Percentiles rank a stretch among this genome's conserved stretches.
These are phyloP conservation scores for Fusarium sp. DNA, from an alignment of 2,329 filamentous ascomycete species.

Conservation along the genomic window DNA sequence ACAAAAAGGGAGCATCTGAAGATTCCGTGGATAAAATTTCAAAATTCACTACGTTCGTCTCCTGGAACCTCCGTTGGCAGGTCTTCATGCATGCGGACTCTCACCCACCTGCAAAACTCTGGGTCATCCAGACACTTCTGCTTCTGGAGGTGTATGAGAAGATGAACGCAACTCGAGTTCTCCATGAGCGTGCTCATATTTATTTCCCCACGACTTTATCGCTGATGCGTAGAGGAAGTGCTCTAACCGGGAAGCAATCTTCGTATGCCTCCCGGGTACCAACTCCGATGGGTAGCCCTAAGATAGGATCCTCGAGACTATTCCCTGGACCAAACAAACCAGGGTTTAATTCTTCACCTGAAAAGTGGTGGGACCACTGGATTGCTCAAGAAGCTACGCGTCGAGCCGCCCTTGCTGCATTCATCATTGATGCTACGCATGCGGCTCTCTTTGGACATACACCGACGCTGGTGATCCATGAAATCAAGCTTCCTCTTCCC, in stretches of 20 bases:
- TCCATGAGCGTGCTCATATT: conserved; percentile 44
- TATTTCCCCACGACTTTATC: conserved; percentile 43
- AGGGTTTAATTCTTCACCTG: conserved; percentile 36
- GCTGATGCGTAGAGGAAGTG: conserved; percentile 43
- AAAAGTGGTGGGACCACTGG: conserved; percentile 46
- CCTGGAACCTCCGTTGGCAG: conserved; percentile 43
- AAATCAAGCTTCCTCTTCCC: conserved; percentile 43
- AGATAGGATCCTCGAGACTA: conserved; percentile 24
- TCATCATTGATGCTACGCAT: conserved; percentile 43
- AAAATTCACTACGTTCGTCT: conserved; percentile 44
- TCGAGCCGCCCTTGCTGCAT: conserved; percentile 40
- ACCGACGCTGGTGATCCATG: conserved; percentile 42
- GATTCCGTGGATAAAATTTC: conserved; percentile 39
- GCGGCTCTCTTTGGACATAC: conserved; percentile 44
- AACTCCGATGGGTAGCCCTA: conserved; percentile 38
- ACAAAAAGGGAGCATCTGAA: conserved; percentile 30
- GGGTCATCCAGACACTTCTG: conserved; percentile 43
- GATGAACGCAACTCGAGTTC: conserved; percentile 41
- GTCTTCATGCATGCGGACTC: conserved; percentile 45
- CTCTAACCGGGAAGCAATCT: conserved; percentile 41
- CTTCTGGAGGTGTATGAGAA: conserved; percentile 43
- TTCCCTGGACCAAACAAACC: conserved; percentile 17
- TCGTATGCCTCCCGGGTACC: conserved; percentile 40
- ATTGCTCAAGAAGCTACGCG: conserved; percentile 44
- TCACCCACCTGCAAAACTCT: conserved; percentile 42